phyloP scores from a whole-genome alignment of 2,329 filamentous ascomycete genomes.

The Ustilaginoidea virens region DNA sequence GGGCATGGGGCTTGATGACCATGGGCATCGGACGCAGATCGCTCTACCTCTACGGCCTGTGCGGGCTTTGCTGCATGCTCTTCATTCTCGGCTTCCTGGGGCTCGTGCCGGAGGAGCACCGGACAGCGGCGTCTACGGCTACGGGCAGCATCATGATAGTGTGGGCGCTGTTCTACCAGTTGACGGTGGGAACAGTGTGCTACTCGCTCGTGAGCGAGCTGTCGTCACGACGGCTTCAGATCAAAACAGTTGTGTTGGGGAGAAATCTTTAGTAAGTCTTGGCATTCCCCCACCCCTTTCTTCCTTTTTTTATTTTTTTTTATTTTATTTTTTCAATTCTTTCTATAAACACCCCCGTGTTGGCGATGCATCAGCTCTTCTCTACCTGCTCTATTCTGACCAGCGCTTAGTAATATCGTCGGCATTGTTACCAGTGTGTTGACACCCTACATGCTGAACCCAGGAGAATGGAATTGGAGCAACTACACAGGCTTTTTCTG shows the following conservation, averaged over 20 bases:
- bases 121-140: slow-evolving; percentile 49
- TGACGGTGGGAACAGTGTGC: slow-evolving; percentile 77
- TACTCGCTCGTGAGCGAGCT: slow-evolving; percentile 81
- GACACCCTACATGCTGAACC: slow-evolving; percentile 89
- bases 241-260: slow-evolving; percentile 82
- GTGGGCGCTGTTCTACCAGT: slow-evolving; percentile 72
- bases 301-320: no score
- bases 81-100: slow-evolving; percentile 74
- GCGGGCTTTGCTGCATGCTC: slow-evolving; percentile 59
- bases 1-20: slow-evolving; percentile 69
- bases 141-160: slow-evolving; percentile 75
- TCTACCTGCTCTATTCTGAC: no score
- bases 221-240: slow-evolving; percentile 67
- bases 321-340: not conserved
- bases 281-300: no score
- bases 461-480: slow-evolving; percentile 71
- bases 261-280: slow-evolving; percentile 52
- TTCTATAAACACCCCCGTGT: not conserved
- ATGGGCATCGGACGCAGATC: slow-evolving; percentile 58
- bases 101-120: slow-evolving; percentile 47
- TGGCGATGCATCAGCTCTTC: no score
- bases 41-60: slow-evolving; percentile 63
- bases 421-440: slow-evolving; percentile 69
- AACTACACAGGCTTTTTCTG: slow-evolving; percentile 85
- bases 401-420: slow-evolving; percentile 63